phyloP scores from a whole-genome alignment of 805 yeast genomes.

The Zygosaccharomyces rouxii region DNA sequence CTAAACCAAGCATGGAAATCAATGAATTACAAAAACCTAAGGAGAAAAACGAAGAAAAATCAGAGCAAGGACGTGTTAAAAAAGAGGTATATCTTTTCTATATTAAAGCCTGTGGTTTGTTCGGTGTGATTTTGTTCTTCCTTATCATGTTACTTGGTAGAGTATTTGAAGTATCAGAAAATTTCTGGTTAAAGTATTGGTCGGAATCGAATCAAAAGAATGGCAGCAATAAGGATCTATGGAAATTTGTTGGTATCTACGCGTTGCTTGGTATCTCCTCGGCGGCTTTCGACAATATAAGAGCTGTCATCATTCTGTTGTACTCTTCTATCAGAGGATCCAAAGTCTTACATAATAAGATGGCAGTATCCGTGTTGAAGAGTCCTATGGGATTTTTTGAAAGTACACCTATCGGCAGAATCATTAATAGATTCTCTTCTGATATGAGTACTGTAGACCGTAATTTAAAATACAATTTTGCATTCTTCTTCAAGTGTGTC shows the following conservation, averaged over 20 bases:
- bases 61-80: slow-evolving; percentile 58
- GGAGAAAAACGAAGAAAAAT: slow-evolving; percentile 47
- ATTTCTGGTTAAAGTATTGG: slow-evolving; percentile 68
- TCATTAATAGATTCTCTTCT: slow-evolving; percentile 59
- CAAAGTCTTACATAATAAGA: slow-evolving; percentile 47
- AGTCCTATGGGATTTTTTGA: slow-evolving; percentile 68
- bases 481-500: slow-evolving; percentile 42
- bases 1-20: slow-evolving; percentile 32
- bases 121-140: slow-evolving; percentile 44
- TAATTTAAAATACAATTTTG: slow-evolving; percentile 50
- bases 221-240: slow-evolving; percentile 42
- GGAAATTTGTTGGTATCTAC: slow-evolving; percentile 49
- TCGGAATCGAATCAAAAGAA: slow-evolving; percentile 46
- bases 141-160: slow-evolving; percentile 36
- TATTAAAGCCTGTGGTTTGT: slow-evolving; percentile 53
- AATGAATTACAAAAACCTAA: slow-evolving; percentile 35
- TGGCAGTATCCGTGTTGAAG: slow-evolving; percentile 50
- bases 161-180: slow-evolving; percentile 41
- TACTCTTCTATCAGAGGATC: slow-evolving; percentile 56
- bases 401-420: slow-evolving; percentile 64
- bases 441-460: slow-evolving; percentile 58
- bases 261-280: slow-evolving; percentile 52
- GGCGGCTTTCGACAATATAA: slow-evolving; percentile 44
- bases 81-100: slow-evolving; percentile 50
- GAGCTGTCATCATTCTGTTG: slow-evolving; percentile 47